Evolutionary conservation across 768 basidiomycete species (phyloP).

Genomic region (Glaciozyma martinii): DNA sequence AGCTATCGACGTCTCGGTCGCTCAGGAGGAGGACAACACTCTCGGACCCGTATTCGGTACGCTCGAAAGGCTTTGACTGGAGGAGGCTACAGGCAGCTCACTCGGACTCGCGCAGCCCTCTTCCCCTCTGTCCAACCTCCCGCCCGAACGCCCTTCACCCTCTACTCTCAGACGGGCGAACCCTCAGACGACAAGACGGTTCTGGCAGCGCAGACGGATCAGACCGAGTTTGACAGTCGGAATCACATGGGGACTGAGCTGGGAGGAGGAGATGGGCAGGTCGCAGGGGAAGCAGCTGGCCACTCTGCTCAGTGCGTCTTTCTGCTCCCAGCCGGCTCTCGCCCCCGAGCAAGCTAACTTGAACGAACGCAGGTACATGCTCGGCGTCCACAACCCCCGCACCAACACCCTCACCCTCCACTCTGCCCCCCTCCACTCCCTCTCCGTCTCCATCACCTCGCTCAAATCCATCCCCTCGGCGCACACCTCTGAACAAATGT

Average conservation of each 20-base stretch:
- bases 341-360: neutral
- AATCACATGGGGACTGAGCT: conserved; percentile 29
- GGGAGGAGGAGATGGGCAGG: conserved; percentile 1
- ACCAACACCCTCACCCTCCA: conserved; percentile 63
- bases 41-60: too few relatives aligned
- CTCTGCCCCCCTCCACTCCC: conserved; percentile 57
- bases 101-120: conserved; percentile 6
- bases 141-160: conserved; percentile 23
- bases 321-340: neutral
- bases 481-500: conserved; percentile 42
- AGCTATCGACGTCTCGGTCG: too few relatives aligned
- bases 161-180: conserved; percentile 11
- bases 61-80: too few relatives aligned
- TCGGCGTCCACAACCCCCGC: conserved; percentile 70
- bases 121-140: conserved; percentile 28
- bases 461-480: conserved; percentile 54
- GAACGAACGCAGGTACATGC: conserved; percentile 54
- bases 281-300: neutral
- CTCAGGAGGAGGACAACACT: too few relatives aligned
- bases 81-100: too few relatives aligned
- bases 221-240: conserved; percentile 69
- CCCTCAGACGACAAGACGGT: conserved; percentile 38
- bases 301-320: conserved; percentile 11
- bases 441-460: conserved; percentile 72
- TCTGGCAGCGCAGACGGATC: conserved; percentile 72